Percentiles rank a stretch among this genome's conserved stretches.
Evolutionary conservation across 164 flowering plant species (phyloP).

Genomic region (Chloranthus sessilifolius): DNA sequence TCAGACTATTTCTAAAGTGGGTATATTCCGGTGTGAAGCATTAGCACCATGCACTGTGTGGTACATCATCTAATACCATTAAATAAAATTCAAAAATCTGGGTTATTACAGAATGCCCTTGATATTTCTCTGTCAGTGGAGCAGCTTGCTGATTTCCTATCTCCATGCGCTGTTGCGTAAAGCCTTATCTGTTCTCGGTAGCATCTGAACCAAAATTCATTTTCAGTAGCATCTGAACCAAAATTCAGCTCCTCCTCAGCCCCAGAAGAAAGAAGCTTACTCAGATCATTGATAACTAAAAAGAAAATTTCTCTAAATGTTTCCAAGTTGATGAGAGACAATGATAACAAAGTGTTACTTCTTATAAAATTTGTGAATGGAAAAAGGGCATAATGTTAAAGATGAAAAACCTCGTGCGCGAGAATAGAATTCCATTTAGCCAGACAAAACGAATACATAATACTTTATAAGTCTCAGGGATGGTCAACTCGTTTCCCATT

Average conservation of each 20-base stretch:
- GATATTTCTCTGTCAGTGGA: constrained; percentile 57
- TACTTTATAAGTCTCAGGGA: constrained; percentile 39
- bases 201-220: no score
- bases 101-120: constrained; percentile 75
- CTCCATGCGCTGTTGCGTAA: constrained; percentile 28
- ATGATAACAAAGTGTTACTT: background rate
- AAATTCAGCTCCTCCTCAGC: constrained; percentile 60
- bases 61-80: no score
- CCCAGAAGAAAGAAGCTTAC: constrained; percentile 72
- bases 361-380: no score
- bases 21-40: no score
- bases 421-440: constrained; percentile 89
- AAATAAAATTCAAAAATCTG: no score
- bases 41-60: no score
- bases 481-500: constrained; percentile 30
- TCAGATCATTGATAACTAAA: constrained; percentile 42
- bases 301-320: constrained; percentile 72
- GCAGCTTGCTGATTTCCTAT: constrained; percentile 42
- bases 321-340: constrained; percentile 54
- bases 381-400: background rate
- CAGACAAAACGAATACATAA: constrained; percentile 80
- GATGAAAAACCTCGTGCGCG: constrained; percentile 74
- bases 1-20: no score
- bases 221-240: constrained; percentile 67
- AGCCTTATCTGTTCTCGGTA: no score